Evolutionary conservation across 192 early-diverging fungal species (phyloP).

Genomic region (Backusella mclennaniae): DNA sequence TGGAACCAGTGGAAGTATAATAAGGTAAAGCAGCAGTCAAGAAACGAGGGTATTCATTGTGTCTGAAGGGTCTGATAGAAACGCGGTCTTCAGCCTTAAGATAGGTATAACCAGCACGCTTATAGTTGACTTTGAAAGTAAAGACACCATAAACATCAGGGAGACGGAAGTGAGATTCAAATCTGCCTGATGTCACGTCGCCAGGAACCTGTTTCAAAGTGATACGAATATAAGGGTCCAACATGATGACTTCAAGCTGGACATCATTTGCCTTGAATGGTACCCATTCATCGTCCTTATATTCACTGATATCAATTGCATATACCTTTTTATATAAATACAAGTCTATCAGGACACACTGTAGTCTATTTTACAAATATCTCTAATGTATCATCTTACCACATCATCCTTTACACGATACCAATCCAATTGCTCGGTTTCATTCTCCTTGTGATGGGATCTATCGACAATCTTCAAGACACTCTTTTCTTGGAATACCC

Average conservation of each 20-base stretch:
- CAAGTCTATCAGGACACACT: neutral
- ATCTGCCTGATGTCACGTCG: slow-evolving; percentile 39
- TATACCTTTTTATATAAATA: slow-evolving; percentile 57
- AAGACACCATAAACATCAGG: slow-evolving; percentile 98
- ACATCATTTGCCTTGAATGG: slow-evolving; percentile 79
- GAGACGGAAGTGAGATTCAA: slow-evolving; percentile 50
- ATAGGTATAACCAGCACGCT: slow-evolving; percentile 78
- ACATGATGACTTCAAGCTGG: slow-evolving; percentile 94
- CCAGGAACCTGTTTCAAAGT: slow-evolving; percentile 55
- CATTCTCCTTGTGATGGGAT: slow-evolving; percentile 65
- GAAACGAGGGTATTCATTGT: slow-evolving; percentile 96
- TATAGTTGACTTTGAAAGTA: slow-evolving; percentile 94
- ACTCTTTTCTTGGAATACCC: slow-evolving; percentile 91
- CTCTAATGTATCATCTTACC: slow-evolving; percentile 37
- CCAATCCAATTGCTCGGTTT: slow-evolving; percentile 63
- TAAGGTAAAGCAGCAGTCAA: slow-evolving; percentile 93
- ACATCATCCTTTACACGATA: slow-evolving; percentile 95
- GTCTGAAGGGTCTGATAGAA: slow-evolving; percentile 86
- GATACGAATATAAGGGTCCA: slow-evolving; percentile 93
- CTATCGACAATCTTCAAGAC: slow-evolving; percentile 72
- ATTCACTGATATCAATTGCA: slow-evolving; percentile 78
- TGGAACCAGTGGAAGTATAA: slow-evolving; percentile 80
- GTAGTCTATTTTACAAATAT: neutral
- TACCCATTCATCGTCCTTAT: slow-evolving; percentile 75
- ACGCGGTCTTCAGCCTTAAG: slow-evolving; percentile 74